Evolutionary conservation across 2,329 filamentous ascomycete genomes (phyloP).

Genomic region (Aureobasidium sp.): DNA sequence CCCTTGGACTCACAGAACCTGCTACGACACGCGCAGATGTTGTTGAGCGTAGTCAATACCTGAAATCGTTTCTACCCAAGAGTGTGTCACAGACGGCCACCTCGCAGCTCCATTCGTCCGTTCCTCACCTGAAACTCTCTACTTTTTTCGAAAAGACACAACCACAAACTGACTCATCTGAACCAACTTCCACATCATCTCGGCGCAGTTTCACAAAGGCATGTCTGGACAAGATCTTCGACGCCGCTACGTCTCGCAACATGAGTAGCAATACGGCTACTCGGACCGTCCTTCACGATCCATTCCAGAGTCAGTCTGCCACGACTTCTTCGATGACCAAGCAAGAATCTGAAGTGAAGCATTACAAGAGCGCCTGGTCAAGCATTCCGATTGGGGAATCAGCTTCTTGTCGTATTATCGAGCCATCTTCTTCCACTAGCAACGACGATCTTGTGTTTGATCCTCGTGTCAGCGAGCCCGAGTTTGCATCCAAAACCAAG

Average conservation of each 20-base stretch:
- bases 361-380: not conserved
- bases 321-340: not conserved
- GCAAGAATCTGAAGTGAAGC: not conserved
- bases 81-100: not conserved
- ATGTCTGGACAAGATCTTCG: constrained; percentile 22
- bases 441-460: not conserved
- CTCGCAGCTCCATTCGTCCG: not conserved
- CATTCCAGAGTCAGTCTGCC: constrained; percentile 21
- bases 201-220: constrained; percentile 23
- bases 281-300: constrained; percentile 28
- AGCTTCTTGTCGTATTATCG: not conserved
- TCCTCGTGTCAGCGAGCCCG: constrained; percentile 16
- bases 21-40: not conserved
- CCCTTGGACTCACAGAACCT: not conserved
- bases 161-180: not conserved
- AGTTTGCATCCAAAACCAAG: not conserved
- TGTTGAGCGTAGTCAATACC: not conserved
- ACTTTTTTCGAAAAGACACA: not conserved
- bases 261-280: not conserved
- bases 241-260: constrained; percentile 2
- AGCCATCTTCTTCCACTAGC: not conserved
- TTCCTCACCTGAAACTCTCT: not conserved
- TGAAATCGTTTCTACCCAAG: not conserved
- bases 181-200: not conserved
- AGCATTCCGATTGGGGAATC: not conserved